Evolutionary conservation across 163 green algal genomes (phyloP), one percentile per base, ranked within the genome.

Genomic region (Chlorella variabilis): DNA sequence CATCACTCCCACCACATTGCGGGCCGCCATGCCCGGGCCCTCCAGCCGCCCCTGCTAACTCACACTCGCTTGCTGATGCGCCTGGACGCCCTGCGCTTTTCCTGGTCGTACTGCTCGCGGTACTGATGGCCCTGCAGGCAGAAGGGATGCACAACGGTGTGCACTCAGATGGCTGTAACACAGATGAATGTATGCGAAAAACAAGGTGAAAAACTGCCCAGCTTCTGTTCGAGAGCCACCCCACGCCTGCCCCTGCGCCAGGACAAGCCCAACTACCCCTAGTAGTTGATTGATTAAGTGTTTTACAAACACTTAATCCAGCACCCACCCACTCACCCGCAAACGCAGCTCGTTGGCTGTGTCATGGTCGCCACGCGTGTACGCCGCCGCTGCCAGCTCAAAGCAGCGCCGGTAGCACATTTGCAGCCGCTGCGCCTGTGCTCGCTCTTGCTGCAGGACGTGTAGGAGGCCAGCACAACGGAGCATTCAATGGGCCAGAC

Each of bases 61-160:
- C 36, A 82, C 76, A 82, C 76, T 56, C 76, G 65, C 48, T 77
- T 82, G 63, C 63, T 58, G 61, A 82, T 82, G 76, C 76, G 76
- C 25, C 76, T 42, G 13, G 76, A 76, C 0, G 76, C 76, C 34
- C 58, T 62, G 48, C 65, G 42, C 42, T 34, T 41, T 34, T 82
- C 76, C 7, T 78, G 34, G 3, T 83, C 51, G 23, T 71, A 49
- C 67, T 83, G 66, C 51, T 83, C 29, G 38, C 34, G 33, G 68
- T 77, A 77, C 31, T 70, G 29, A 20, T 67, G 42, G 39, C 59
- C 78, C 67, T 83, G 77, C 65, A 33, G 31, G 17, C 9, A 58
- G 54, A 4, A 29, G 31, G 69, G 4, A 41, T 1, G 3, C 9
- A 23, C 18, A 33, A 18, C 0, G 42, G 20, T 18, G 4, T 25